Conservation (phyloP, 1,284 basidiomycete genomes). For the Naganishia sp. region DNA sequence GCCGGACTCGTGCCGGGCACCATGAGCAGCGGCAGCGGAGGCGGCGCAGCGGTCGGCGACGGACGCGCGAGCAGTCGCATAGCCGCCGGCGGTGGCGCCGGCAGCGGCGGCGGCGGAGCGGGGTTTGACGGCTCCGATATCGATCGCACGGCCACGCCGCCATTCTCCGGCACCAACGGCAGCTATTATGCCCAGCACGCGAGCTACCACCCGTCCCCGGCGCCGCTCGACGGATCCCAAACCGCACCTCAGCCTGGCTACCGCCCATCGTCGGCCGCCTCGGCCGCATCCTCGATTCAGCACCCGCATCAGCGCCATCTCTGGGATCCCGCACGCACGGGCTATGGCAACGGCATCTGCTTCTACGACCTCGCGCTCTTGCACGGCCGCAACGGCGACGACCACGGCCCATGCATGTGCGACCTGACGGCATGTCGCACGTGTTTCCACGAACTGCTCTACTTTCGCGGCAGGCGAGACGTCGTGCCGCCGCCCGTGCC, state of each 20-base stretch:
- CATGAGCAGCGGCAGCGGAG: constrained; percentile 17
- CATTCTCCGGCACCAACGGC: constrained; percentile 24
- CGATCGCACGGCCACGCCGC: constrained; percentile 13
- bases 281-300: constrained; percentile 17
- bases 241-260: constrained; percentile 5
- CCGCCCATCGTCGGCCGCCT: constrained; percentile 13
- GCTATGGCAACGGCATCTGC: constrained; percentile 35
- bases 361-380: constrained; percentile 35
- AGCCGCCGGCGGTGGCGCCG: constrained; percentile 5
- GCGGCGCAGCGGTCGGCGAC: constrained; percentile 22
- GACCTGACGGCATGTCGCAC: constrained; percentile 34
- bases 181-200: constrained; percentile 26
- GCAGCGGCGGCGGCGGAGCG: too few species aligned
- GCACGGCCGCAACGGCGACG: constrained; percentile 33
- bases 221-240: background rate
- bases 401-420: constrained; percentile 35
- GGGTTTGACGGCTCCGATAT: background rate
- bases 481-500: constrained; percentile 24
- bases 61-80: constrained; percentile 24
- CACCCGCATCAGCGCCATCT: constrained; percentile 33
- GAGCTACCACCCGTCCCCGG: background rate
- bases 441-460: constrained; percentile 35
- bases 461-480: constrained; percentile 34
- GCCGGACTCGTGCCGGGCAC: constrained; percentile 32
- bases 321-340: constrained; percentile 34